Conservation (phyloP, 139 green algal genomes). For the Chlorella sp. region DNA sequence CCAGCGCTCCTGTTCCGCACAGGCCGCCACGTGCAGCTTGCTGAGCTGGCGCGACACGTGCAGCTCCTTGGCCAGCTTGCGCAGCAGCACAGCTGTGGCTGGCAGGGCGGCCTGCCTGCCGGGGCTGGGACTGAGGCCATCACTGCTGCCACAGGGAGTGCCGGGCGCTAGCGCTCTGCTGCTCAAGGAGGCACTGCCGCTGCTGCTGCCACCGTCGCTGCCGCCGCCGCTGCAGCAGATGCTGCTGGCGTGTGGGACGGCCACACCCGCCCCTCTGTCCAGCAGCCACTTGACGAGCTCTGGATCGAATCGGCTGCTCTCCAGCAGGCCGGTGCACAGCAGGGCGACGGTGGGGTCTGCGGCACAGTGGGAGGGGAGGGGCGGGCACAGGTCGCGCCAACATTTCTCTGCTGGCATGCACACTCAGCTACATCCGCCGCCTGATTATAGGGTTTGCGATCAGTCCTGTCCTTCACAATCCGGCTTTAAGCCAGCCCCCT, state of each 20-base stretch:
- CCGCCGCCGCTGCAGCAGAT: not conserved
- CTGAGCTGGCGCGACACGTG: constrained; percentile 14
- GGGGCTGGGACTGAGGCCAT: not conserved
- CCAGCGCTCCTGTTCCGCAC: constrained; percentile 1
- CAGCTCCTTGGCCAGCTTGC: not conserved
- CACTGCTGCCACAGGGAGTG: not conserved
- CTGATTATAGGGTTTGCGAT: no score
- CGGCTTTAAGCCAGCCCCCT: no score
- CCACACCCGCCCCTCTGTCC: not conserved
- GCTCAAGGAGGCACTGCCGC: not conserved
- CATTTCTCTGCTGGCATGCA: no score
- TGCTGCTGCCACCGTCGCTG: not conserved
- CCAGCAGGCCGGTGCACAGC: constrained; percentile 1
- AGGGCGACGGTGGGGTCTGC: not conserved
- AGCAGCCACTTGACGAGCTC: constrained; percentile 14
- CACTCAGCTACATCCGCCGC: no score
- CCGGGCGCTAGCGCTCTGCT: not conserved
- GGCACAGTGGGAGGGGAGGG: not conserved
- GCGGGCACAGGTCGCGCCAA: no score
- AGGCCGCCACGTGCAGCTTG: constrained; percentile 15
- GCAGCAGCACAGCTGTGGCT: not conserved
- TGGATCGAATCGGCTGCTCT: constrained; percentile 14
- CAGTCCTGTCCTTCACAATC: no score
- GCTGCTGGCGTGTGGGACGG: not conserved
- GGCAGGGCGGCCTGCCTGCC: not conserved